Base-by-base conservation (phyloP, 2,329 filamentous ascomycete species). In the Coleophoma crateriformis region DNA sequence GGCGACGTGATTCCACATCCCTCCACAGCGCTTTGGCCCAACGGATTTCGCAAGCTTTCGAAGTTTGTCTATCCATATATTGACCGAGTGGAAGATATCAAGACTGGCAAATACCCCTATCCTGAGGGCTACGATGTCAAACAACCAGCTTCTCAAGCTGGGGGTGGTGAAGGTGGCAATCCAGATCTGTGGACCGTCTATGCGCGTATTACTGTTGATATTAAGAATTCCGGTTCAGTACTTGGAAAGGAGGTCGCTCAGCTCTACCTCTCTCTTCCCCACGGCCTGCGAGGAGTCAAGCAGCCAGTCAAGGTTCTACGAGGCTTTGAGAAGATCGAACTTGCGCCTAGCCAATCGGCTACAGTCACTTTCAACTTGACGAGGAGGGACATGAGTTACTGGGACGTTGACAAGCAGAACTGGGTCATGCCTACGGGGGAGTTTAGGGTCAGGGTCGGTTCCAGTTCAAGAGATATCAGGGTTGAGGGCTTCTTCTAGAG, bases 301-400 rank as follows among this genome's bases (percentile, higher is more conserved):
- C 90, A 88, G 46, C 86, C 86, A 0, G 66, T 82, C 2, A 76
- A 76, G 49, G 81, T 84, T n/a, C 72, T 90, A 17, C 78, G 87
- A 13, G 85, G 85, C 32, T 90, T 90, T 61, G 82, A 85, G 54
- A 89, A 90, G 71, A 68, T 86, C 1, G 65, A 70, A 37, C 64
- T 89, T n/a, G 67, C 74, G 3, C 68, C 73, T 0, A 79, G 78
- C 0, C 72, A 82, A 61, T 73, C 64, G 4, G 65, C 66, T 51
- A 72, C 67, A 0, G 75, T 88, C 0, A 69, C 73, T 27, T 74
- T 89, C 60, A 68, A 71, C 1, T 58, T 89, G 50, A 86, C 77
- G 7, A 74, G 85, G 45, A 78, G 84, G 58, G 86, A 89, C 58
- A 49, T 89, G 50, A 88, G 85, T 53, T 85, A 86, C 44, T 89